Percentiles rank a stretch among this genome's conserved stretches.
Conservation (phyloP, 2,329 filamentous ascomycete genomes). For the Apiospora pterosperma region DNA sequence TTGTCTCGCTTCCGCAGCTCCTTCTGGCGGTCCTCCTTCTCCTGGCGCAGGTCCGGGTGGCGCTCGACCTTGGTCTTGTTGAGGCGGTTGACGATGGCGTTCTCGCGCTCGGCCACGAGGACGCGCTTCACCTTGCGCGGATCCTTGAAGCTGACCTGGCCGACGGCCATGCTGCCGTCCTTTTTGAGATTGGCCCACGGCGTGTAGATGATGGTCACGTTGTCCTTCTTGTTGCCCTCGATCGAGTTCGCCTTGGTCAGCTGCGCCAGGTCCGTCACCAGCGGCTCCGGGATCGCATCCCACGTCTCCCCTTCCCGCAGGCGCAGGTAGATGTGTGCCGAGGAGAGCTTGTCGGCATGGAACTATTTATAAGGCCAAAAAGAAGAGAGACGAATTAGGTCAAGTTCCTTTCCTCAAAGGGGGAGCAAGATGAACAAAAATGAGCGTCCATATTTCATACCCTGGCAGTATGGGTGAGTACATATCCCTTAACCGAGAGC, state of each 20-base stretch:
- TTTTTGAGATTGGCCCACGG: constrained; percentile 97
- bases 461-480: constrained; percentile 15
- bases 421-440: background rate
- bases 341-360: constrained; percentile 95
- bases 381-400: background rate
- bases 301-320: constrained; percentile 75
- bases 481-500: background rate
- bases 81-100: constrained; percentile 90
- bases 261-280: constrained; percentile 89
- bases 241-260: constrained; percentile 99
- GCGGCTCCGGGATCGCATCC: constrained; percentile 72
- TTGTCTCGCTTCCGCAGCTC: constrained; percentile 71
- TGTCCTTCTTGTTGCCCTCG: constrained; percentile 99
- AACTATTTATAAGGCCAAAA: constrained; percentile 60
- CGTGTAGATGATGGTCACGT: constrained; percentile 94
- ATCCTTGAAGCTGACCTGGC: constrained; percentile 94
- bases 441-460: constrained; percentile 15
- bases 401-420: background rate
- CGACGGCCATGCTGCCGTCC: constrained; percentile 90
- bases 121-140: constrained; percentile 79
- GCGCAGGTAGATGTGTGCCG: constrained; percentile 92
- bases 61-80: constrained; percentile 95
- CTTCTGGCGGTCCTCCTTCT: constrained; percentile 73
- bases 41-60: constrained; percentile 76
- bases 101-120: constrained; percentile 77